Percentiles rank a stretch among this genome's conserved stretches.
Evolutionary conservation across 176 grass and related monocot genomes (phyloP).

Genomic region (Cocos nucifera): DNA sequence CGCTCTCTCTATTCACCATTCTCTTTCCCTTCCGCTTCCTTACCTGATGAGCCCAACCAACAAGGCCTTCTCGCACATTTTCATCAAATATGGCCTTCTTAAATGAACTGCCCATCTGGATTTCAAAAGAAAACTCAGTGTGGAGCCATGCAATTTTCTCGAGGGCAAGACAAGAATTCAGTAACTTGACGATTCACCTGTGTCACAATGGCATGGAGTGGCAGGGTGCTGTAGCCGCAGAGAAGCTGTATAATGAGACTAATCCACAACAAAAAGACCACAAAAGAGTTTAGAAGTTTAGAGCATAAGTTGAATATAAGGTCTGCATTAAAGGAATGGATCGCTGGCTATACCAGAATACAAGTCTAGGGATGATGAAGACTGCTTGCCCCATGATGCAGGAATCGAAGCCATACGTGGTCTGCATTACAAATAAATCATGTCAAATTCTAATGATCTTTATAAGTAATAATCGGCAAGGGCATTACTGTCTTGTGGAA

Average conservation of each 20-base stretch:
- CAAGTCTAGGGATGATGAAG: constrained; percentile 8
- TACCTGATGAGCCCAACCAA: constrained; percentile 35
- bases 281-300: too few relatives aligned
- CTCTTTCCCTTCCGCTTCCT: constrained; percentile 20
- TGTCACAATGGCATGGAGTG: constrained; percentile 73
- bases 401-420: constrained; percentile 11
- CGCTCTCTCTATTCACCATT: neutral
- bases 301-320: too few relatives aligned
- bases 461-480: too few relatives aligned
- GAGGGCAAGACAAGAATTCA: neutral
- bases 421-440: constrained; percentile 2
- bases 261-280: too few relatives aligned
- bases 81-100: constrained; percentile 74
- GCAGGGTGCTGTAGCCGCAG: constrained; percentile 65
- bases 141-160: neutral
- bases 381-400: constrained; percentile 20
- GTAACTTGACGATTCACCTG: constrained; percentile 37
- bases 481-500: too few relatives aligned
- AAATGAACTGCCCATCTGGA: constrained; percentile 80
- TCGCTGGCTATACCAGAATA: constrained; percentile 6
- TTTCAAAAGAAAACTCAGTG: neutral
- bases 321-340: too few relatives aligned
- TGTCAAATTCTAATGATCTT: too few relatives aligned
- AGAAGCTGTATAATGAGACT: constrained; percentile 18
- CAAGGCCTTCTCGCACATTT: constrained; percentile 36